These are phyloP conservation scores for Candida methanosorbosa DNA, from an alignment of 805 yeast genomes.

Conservation along the genomic window DNA sequence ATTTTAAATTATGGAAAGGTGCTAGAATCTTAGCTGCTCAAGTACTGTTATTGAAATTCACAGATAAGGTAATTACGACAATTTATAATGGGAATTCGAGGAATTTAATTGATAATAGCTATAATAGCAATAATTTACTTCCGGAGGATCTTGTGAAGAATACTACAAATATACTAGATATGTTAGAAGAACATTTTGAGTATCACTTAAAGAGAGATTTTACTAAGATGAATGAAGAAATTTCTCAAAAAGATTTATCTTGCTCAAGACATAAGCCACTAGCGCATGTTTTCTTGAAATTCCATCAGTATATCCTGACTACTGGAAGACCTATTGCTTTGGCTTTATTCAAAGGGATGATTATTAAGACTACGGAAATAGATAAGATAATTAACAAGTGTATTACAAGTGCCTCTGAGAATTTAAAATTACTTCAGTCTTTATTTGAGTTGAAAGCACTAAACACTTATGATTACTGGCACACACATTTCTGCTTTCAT, in stretches of 20 bases:
- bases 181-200: constrained; percentile 18
- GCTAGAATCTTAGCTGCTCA: constrained; percentile 19
- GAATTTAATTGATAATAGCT: constrained; percentile 13
- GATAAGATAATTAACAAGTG: constrained; percentile 20
- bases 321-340: constrained; percentile 27
- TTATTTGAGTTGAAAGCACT: constrained; percentile 20
- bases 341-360: constrained; percentile 24
- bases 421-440: constrained; percentile 19
- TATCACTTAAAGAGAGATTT: constrained; percentile 11
- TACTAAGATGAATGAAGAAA: constrained; percentile 11
- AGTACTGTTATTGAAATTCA: constrained; percentile 17
- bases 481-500: constrained; percentile 28
- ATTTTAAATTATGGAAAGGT: constrained; percentile 23
- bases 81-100: constrained; percentile 23
- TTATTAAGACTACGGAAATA: constrained; percentile 12
- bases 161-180: constrained; percentile 9
- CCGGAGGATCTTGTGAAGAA: constrained; percentile 13
- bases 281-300: constrained; percentile 25
- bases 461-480: constrained; percentile 31
- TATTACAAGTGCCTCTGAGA: constrained; percentile 23
- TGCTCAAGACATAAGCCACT: constrained; percentile 10
- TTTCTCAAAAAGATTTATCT: constrained; percentile 8
- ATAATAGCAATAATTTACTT: constrained; percentile 9
- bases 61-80: constrained; percentile 22
- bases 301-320: constrained; percentile 27